Evolutionary conservation across 257 asterid genomes (phyloP).

Genomic region (Verbascum thapsus): DNA sequence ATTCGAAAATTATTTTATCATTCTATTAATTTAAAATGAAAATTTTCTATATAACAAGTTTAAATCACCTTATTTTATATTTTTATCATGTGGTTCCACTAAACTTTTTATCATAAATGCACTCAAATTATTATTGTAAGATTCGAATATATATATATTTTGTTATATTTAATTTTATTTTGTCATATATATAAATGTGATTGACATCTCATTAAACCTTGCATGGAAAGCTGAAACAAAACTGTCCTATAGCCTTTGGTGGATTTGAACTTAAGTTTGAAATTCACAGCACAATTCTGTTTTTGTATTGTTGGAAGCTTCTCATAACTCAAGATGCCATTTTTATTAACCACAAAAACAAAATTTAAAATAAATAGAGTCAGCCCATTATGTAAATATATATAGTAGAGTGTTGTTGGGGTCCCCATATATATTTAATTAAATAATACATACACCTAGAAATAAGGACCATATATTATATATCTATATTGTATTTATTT

Average conservation of each 20-base stretch:
- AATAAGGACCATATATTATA: constrained; percentile 29
- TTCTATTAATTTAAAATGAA: no score
- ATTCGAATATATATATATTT: neutral
- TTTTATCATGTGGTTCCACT: no score
- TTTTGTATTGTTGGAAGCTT: constrained; percentile 51
- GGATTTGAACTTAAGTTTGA: constrained; percentile 34
- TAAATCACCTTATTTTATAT: no score
- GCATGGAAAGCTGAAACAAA: constrained; percentile 33
- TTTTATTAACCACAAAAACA: neutral
- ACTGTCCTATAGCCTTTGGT: constrained; percentile 38
- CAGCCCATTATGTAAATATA: constrained; percentile 30
- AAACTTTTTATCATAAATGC: no score
- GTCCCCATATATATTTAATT: neutral
- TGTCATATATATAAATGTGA: neutral
- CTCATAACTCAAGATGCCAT: constrained; percentile 47
- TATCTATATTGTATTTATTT: constrained; percentile 31
- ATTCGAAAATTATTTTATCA: no score
- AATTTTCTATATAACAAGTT: no score
- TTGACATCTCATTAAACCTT: constrained; percentile 29
- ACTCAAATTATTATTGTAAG: no score
- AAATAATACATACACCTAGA: constrained; percentile 15
- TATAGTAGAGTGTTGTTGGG: constrained; percentile 28
- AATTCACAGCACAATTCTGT: constrained; percentile 35
- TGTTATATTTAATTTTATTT: no score
- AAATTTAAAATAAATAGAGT: constrained; percentile 32